Conservation (phyloP, 495 filamentous ascomycete genomes). For the Talaromyces thailandensis region DNA sequence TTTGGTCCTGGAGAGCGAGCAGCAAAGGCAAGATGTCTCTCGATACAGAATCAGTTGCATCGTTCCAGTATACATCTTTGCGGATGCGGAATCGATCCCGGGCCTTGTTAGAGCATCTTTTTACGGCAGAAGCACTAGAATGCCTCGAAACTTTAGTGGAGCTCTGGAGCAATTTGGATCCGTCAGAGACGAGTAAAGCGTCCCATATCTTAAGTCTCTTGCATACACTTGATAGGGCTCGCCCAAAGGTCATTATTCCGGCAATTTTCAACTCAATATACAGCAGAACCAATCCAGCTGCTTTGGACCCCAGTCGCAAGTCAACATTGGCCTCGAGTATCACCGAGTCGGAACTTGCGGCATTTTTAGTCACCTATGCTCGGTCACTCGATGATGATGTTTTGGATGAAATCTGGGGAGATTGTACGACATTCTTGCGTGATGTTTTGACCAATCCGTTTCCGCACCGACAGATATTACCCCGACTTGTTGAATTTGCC, state of each 20-base stretch:
- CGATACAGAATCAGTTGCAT: conserved; percentile 65
- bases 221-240: conserved; percentile 82
- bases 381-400: conserved; percentile 89
- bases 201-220: conserved; percentile 67
- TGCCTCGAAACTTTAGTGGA: conserved; percentile 85
- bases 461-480: conserved; percentile 84
- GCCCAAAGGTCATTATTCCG: conserved; percentile 86
- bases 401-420: conserved; percentile 98
- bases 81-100: conserved; percentile 84
- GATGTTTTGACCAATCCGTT: conserved; percentile 92
- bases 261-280: conserved; percentile 98
- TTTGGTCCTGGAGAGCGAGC: conserved; percentile 87
- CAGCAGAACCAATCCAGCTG: conserved; percentile 77
- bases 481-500: conserved; percentile 79
- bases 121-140: conserved; percentile 88
- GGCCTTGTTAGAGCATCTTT: conserved; percentile 83
- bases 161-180: conserved; percentile 56
- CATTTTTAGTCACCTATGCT: conserved; percentile 84
- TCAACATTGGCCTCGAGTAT: conserved; percentile 80
- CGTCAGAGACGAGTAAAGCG: conserved; percentile 22
- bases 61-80: conserved; percentile 80
- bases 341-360: conserved; percentile 70
- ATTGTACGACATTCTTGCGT: conserved; percentile 83
- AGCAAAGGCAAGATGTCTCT: conserved; percentile 44
- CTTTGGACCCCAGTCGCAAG: conserved; percentile 69